Conservation (phyloP, 768 basidiomycete species). For the Phaeotremella fagi region DNA sequence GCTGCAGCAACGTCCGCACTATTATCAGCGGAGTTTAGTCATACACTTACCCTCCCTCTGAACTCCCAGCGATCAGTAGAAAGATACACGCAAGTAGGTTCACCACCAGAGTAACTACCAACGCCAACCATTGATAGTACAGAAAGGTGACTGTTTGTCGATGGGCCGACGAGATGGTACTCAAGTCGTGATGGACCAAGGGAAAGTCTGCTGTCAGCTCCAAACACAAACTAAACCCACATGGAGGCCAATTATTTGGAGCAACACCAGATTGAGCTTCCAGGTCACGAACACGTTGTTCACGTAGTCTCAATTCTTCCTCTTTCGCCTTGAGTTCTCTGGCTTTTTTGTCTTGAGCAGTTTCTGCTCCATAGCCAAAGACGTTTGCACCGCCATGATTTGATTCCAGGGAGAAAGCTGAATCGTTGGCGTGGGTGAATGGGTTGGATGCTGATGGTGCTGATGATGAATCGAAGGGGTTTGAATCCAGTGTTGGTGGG, state of each 20-base stretch:
- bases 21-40: constrained; percentile 8
- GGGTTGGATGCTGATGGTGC: constrained; percentile 25
- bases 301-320: constrained; percentile 69
- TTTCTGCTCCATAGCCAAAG: constrained; percentile 17
- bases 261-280: constrained; percentile 53
- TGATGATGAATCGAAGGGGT: constrained; percentile 39
- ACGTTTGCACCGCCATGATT: constrained; percentile 22
- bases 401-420: constrained; percentile 38
- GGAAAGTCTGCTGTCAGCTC: constrained; percentile 65
- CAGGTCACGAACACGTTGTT: constrained; percentile 72
- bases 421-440: constrained; percentile 37
- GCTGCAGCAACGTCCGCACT: constrained; percentile 44
- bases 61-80: constrained; percentile 69
- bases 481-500: constrained; percentile 31
- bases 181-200: constrained; percentile 86
- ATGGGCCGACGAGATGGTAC: not conserved
- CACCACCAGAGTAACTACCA: constrained; percentile 70
- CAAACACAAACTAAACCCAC: constrained; percentile 52
- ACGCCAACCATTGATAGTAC: constrained; percentile 91
- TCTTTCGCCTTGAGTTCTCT: constrained; percentile 36
- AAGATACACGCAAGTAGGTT: constrained; percentile 89
- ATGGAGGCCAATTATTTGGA: constrained; percentile 92
- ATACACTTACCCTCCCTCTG: constrained; percentile 52
- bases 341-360: constrained; percentile 17
- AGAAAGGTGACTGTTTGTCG: constrained; percentile 70